phyloP scores from a whole-genome alignment of 495 filamentous ascomycete species.

The Hypoxylon trugodes region DNA sequence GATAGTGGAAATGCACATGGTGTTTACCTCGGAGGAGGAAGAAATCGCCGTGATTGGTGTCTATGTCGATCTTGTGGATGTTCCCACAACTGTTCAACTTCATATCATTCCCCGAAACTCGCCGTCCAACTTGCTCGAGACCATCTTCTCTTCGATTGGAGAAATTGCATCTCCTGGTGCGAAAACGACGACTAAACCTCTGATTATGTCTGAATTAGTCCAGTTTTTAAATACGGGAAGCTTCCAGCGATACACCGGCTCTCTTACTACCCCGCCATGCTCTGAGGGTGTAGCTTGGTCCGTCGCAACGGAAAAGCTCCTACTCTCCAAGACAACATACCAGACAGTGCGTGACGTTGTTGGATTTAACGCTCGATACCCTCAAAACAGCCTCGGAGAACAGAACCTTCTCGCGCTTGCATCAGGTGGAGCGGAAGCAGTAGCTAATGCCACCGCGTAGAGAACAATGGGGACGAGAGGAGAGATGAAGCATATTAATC shows the following conservation, averaged over 20 bases:
- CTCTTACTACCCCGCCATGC: slow-evolving; percentile 75
- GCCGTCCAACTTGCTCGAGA: slow-evolving; percentile 61
- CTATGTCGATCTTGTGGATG: slow-evolving; percentile 64
- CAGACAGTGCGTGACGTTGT: slow-evolving; percentile 64
- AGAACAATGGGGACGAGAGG: slow-evolving; percentile 9
- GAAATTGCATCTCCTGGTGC: slow-evolving; percentile 64
- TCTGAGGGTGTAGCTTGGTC: slow-evolving; percentile 67
- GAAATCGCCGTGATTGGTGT: slow-evolving; percentile 66
- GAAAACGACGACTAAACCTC: slow-evolving; percentile 59
- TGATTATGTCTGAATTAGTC: slow-evolving; percentile 65
- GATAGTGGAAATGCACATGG: slow-evolving; percentile 72
- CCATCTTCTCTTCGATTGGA: slow-evolving; percentile 59
- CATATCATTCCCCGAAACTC: slow-evolving; percentile 22
- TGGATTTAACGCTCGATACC: slow-evolving; percentile 70
- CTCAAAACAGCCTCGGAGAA: slow-evolving; percentile 64
- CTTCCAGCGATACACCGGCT: slow-evolving; percentile 67
- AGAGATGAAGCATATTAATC: slow-evolving; percentile 21
- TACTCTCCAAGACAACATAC: slow-evolving; percentile 62
- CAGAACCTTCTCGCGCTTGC: slow-evolving; percentile 61
- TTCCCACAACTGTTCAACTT: slow-evolving; percentile 8
- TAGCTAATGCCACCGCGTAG: background rate
- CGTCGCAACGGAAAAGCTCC: slow-evolving; percentile 61
- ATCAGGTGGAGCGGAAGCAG: background rate
- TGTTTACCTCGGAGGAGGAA: slow-evolving; percentile 58
- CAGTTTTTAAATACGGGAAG: slow-evolving; percentile 56